Evolutionary conservation across 2,329 filamentous ascomycete genomes (phyloP).

Genomic region (Cordyceps cicadae): DNA sequence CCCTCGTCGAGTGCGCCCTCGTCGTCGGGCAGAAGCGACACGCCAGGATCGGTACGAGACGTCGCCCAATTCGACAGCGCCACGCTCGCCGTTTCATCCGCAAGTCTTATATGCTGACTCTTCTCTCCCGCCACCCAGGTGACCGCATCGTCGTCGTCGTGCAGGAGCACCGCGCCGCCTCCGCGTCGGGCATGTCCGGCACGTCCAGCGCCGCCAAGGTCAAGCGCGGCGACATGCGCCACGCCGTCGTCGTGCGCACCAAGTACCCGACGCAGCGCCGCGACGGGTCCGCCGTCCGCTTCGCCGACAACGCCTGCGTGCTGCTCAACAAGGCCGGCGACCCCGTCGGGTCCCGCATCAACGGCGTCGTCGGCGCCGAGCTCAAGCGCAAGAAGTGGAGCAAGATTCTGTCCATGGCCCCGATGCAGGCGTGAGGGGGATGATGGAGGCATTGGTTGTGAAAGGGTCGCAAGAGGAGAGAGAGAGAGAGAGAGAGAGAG

Average conservation of each 20-base stretch:
- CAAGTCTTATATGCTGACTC: background rate
- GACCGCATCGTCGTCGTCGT: conserved; percentile 97
- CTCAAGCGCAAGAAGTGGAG: conserved; percentile 91
- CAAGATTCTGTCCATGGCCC: conserved; percentile 93
- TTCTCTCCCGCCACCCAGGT: conserved; percentile 41
- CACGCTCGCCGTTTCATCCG: background rate
- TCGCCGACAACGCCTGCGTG: conserved; percentile 97
- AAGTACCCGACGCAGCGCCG: conserved; percentile 76
- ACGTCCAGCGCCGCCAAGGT: conserved; percentile 82
- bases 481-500: background rate
- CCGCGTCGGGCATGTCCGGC: conserved; percentile 45
- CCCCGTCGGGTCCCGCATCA: conserved; percentile 86
- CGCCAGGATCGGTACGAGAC: conserved; percentile 73
- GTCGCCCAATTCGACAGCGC: background rate
- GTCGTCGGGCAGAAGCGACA: conserved; percentile 84
- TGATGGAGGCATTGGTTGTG: background rate
- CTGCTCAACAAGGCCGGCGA: conserved; percentile 95
- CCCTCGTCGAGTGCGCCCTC: conserved; percentile 91
- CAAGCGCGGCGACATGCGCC: conserved; percentile 88
- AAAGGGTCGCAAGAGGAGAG: too few species aligned
- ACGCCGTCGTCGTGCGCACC: conserved; percentile 91
- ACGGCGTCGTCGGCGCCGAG: conserved; percentile 84
- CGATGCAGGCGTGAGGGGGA: conserved; percentile 46
- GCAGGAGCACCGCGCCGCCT: conserved; percentile 83
- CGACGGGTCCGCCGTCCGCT: conserved; percentile 84